A percentile compares a stretch with the other conserved stretches of the same genome.
phyloP scores from a whole-genome alignment of 495 filamentous ascomycete genomes.

The Lophiotrema nucula region DNA sequence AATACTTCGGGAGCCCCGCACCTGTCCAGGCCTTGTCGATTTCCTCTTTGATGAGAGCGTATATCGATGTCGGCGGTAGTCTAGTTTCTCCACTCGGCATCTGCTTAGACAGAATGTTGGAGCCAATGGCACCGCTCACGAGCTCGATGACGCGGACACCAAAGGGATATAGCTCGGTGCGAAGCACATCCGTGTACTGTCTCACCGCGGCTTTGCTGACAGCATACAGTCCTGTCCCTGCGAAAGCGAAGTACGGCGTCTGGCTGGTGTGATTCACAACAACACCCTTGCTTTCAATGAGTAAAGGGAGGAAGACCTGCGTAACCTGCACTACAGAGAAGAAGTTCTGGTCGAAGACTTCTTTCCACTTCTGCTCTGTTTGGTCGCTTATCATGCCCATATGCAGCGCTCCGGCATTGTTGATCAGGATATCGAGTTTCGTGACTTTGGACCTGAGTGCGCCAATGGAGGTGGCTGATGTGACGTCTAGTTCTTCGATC shows the following conservation, averaged over 20 bases:
- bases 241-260: background rate
- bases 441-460: background rate
- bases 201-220: background rate
- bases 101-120: background rate
- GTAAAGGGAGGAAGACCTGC: slow-evolving; percentile 16
- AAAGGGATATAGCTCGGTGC: slow-evolving; percentile 6
- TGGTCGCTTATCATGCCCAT: background rate
- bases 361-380: background rate
- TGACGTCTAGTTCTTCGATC: slow-evolving; percentile 26
- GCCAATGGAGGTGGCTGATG: slow-evolving; percentile 22
- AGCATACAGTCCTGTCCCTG: background rate
- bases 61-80: background rate
- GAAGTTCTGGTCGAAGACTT: slow-evolving; percentile 24
- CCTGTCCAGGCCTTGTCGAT: background rate
- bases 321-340: slow-evolving; percentile 4
- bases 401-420: slow-evolving; percentile 1
- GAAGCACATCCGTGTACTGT: slow-evolving; percentile 3
- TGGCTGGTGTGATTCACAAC: slow-evolving; percentile 6
- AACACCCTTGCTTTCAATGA: slow-evolving; percentile 5
- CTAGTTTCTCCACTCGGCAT: background rate
- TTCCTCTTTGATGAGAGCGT: background rate
- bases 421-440: background rate
- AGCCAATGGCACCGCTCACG: background rate
- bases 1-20: background rate
- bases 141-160: slow-evolving; percentile 2